Conservation (phyloP, 177 flowering plant species). For the Vitis hybrid region DNA sequence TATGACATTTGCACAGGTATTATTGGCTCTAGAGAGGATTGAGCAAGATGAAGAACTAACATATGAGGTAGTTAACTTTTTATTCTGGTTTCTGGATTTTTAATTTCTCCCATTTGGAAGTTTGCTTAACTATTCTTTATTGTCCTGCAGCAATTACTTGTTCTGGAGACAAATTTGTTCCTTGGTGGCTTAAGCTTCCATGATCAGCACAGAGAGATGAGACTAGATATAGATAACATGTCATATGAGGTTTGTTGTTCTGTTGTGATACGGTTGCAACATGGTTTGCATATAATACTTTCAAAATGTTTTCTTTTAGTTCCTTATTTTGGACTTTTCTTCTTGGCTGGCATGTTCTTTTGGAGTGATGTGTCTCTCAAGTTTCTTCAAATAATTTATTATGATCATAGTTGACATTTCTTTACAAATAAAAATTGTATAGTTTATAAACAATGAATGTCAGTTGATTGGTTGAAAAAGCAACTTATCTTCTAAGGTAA, state of each 20-base stretch:
- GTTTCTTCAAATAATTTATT: neutral
- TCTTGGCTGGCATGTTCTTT: neutral
- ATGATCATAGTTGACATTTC: neutral
- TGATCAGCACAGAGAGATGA: constrained; percentile 95
- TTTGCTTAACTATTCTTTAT: constrained; percentile 9
- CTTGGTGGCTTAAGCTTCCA: constrained; percentile 55
- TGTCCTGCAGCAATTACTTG: constrained; percentile 68
- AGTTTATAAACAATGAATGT: neutral
- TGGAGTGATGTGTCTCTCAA: neutral
- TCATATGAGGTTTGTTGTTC: constrained; percentile 81
- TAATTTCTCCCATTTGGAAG: neutral
- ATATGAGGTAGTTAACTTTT: constrained; percentile 62
- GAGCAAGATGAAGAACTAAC: constrained; percentile 81
- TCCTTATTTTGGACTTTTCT: neutral
- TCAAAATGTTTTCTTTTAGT: neutral
- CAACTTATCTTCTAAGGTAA: neutral
- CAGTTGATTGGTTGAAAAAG: neutral
- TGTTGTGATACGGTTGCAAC: neutral
- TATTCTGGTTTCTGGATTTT: neutral
- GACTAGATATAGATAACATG: constrained; percentile 97
- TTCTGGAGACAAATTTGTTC: constrained; percentile 69
- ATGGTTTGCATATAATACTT: neutral
- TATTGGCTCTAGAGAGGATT: constrained; percentile 82
- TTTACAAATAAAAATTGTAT: neutral
- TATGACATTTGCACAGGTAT: constrained; percentile 42